Conservation (phyloP, 495 filamentous ascomycete genomes). For the Margaritispora aquatica region DNA sequence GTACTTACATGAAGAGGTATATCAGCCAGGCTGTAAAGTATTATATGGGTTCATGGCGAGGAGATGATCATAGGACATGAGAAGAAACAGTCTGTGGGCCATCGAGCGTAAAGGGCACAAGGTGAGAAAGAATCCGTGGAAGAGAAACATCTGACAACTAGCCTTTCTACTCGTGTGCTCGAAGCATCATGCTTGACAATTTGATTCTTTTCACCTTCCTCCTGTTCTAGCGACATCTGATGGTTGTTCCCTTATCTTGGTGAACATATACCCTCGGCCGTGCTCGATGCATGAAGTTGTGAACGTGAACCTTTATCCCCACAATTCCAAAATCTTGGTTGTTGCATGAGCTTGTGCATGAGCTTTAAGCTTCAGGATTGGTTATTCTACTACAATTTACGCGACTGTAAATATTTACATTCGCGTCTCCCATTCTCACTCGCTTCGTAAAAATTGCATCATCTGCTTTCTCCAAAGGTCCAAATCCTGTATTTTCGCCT, state of each 20-base stretch:
- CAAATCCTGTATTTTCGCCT: not conserved
- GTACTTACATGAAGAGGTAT: too few relatives aligned
- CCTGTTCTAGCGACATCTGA: not conserved
- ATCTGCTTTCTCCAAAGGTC: not conserved
- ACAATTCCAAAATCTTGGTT: not conserved
- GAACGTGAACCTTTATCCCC: not conserved
- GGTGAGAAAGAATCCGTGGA: not conserved
- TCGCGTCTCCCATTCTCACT: not conserved
- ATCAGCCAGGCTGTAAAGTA: not conserved
- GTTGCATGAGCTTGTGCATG: not conserved
- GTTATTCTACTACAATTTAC: not conserved
- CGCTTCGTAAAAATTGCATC: not conserved
- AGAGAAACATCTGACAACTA: not conserved
- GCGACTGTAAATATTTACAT: slow-evolving; percentile 8
- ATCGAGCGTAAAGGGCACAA: too few relatives aligned
- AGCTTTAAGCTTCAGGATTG: too few relatives aligned
- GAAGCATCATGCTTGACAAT: not conserved
- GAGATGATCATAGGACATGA: not conserved
- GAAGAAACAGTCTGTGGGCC: too few relatives aligned
- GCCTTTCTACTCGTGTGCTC: not conserved
- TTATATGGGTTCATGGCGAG: not conserved
- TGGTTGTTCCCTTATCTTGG: not conserved
- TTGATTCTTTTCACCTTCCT: not conserved
- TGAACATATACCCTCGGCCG: not conserved
- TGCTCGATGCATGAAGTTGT: not conserved